Percentiles rank a stretch among this genome's conserved stretches.
phyloP scores from a whole-genome alignment of 441 rosid genomes.

The Populus hybrid region DNA sequence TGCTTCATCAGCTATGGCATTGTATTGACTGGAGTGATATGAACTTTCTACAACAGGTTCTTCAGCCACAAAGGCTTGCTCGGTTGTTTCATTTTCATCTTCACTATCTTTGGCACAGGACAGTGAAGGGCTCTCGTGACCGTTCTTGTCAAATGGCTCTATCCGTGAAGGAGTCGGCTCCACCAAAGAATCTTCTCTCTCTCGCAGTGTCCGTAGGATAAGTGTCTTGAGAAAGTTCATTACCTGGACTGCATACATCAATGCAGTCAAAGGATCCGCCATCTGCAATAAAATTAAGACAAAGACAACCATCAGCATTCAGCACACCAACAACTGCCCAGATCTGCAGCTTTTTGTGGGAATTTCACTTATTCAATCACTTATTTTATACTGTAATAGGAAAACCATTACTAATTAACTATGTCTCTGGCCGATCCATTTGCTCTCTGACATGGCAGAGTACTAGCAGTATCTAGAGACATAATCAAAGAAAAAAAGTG shows the following conservation, averaged over 20 bases:
- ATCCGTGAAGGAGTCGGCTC: slow-evolving; percentile 34
- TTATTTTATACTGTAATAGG: no score
- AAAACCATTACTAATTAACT: neutral
- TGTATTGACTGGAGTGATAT: slow-evolving; percentile 16
- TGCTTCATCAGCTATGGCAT: slow-evolving; percentile 23
- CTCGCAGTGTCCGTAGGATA: slow-evolving; percentile 49
- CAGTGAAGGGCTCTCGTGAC: slow-evolving; percentile 49
- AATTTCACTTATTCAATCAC: no score
- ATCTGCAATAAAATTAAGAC: slow-evolving; percentile 43
- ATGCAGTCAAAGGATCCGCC: slow-evolving; percentile 89
- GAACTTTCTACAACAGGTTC: slow-evolving; percentile 41
- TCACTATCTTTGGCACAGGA: slow-evolving; percentile 34
- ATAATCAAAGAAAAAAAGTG: neutral
- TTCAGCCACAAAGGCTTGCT: slow-evolving; percentile 27
- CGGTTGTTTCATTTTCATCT: slow-evolving; percentile 36
- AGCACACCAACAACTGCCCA: neutral
- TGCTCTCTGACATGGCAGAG: neutral
- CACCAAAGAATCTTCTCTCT: slow-evolving; percentile 57
- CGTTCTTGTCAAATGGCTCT: slow-evolving; percentile 52
- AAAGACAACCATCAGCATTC: neutral
- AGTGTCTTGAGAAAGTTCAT: slow-evolving; percentile 81
- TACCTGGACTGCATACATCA: slow-evolving; percentile 86
- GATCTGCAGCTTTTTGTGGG: no score
- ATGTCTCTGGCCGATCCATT: neutral
- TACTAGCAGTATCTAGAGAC: neutral